Evolutionary conservation across 1,284 basidiomycete genomes (phyloP).

Genomic region (Coriolopsis trogii): DNA sequence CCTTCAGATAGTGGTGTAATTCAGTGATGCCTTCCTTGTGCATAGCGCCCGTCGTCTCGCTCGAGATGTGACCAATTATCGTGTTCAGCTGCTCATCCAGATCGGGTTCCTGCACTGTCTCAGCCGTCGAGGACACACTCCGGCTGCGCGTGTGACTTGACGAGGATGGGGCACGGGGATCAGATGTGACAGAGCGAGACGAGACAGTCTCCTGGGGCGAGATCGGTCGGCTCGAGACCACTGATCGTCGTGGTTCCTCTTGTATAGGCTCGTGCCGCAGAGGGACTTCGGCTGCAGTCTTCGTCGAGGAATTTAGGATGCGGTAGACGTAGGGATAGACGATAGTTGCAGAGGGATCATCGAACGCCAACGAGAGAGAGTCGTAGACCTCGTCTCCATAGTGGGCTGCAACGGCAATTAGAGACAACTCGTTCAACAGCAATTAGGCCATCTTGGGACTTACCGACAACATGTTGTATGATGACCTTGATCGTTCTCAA

Average conservation of each 20-base stretch:
- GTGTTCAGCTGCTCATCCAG: conserved; percentile 78
- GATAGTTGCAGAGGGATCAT: conserved; percentile 82
- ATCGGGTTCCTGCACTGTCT: conserved; percentile 71
- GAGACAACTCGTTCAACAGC: neutral
- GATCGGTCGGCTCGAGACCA: conserved; percentile 62
- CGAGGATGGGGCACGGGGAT: conserved; percentile 54
- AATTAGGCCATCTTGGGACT: conserved; percentile 38
- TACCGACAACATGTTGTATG: conserved; percentile 92
- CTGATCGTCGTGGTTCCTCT: conserved; percentile 45
- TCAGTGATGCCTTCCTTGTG: conserved; percentile 95
- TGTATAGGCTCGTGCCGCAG: conserved; percentile 41
- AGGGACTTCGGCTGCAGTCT: conserved; percentile 42
- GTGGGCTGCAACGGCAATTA: conserved; percentile 52
- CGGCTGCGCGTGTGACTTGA: conserved; percentile 68
- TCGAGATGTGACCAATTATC: conserved; percentile 91
- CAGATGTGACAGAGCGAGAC: conserved; percentile 48
- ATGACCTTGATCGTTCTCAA: conserved; percentile 97
- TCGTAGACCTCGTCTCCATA: conserved; percentile 84
- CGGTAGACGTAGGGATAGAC: conserved; percentile 86
- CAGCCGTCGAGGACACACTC: conserved; percentile 60
- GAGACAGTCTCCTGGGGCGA: conserved; percentile 64
- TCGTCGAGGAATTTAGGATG: conserved; percentile 73
- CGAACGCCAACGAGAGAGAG: conserved; percentile 74
- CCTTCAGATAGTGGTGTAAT: conserved; percentile 92
- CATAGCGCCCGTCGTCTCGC: conserved; percentile 81